Base-by-base conservation (phyloP, 257 asterid genomes). In the Solanum commersonii region DNA sequence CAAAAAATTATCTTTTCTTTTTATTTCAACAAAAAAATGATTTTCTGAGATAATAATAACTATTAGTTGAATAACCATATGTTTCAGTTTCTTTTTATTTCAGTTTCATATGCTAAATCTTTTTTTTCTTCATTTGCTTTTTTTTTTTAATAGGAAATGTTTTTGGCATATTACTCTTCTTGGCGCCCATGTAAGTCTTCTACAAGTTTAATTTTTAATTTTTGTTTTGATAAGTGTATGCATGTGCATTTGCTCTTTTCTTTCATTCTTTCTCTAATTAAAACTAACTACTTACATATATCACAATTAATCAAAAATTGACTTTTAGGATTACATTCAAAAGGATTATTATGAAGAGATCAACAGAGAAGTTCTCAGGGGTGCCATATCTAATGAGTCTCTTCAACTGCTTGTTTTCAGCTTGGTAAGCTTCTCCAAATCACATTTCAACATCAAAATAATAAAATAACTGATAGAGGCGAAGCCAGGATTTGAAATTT, bases 141-240 rank as follows among this genome's bases (percentile, higher is more conserved):
- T 38, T 38, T 35, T 38, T 38, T 38, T 38, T 0, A 38, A 38
- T 38, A 38, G 44, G 44, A 84, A 94, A 96, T 90, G 94, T 92
- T 63, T 90, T 92, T 85, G 99, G 97, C 11, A 90, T 96, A 88
- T 95, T 94, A 63, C 92, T 96, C 87, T 95, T 95, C 94, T 79
- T 96, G 90, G 92, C 99, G 6, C 99, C 99, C 38, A 71, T 90
- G 99, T 96, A 90, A 92, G 94, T 81, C 27, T 44, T 44, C 2
- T 5, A 16, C 40, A 85, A 70, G 14, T 70, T 20, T 74, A 14
- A 40, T 2, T 60, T n/a, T 11, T 85, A 10, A 13, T 44, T 44
- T 44, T 44, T 49, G 22, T 3, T 37, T 18, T 25, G 2, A 12
- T 29, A 15, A 14, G 5, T 40, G 38, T 5, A 16, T 27, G 84